A percentile compares a stretch with the other conserved stretches of the same genome.
Evolutionary conservation across 805 yeast species (phyloP).

Genomic region (Sungouiella blattae): DNA sequence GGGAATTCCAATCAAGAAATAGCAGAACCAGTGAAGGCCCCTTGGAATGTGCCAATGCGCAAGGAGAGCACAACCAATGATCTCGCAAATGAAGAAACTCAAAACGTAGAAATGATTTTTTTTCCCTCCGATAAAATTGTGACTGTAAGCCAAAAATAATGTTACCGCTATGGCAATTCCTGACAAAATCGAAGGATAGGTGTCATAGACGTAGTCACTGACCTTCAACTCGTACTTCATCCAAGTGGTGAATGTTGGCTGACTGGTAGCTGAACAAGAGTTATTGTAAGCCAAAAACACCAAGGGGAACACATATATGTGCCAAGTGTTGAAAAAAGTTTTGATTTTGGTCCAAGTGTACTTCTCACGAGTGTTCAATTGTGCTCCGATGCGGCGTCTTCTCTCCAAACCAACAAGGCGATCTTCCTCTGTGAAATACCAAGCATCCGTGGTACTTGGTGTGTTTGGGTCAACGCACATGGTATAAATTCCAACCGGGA

Average conservation of each 20-base stretch:
- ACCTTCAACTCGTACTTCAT: slow-evolving; percentile 34
- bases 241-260: slow-evolving; percentile 47
- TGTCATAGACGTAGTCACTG: slow-evolving; percentile 32
- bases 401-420: slow-evolving; percentile 44
- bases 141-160: slow-evolving; percentile 30
- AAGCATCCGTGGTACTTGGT: slow-evolving; percentile 32
- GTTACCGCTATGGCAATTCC: slow-evolving; percentile 39
- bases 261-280: slow-evolving; percentile 27
- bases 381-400: slow-evolving; percentile 30
- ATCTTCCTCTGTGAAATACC: slow-evolving; percentile 26
- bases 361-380: slow-evolving; percentile 33
- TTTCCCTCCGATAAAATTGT: slow-evolving; percentile 33
- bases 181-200: slow-evolving; percentile 36
- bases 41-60: slow-evolving; percentile 47
- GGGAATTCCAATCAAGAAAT: slow-evolving; percentile 46
- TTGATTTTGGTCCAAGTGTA: slow-evolving; percentile 40
- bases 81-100: slow-evolving; percentile 36
- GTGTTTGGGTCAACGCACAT: slow-evolving; percentile 32
- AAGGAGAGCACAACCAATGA: slow-evolving; percentile 41
- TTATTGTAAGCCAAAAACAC: slow-evolving; percentile 38
- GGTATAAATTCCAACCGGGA: slow-evolving; percentile 31
- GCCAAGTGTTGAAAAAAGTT: slow-evolving; percentile 47
- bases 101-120: slow-evolving; percentile 34
- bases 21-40: slow-evolving; percentile 49
- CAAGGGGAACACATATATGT: slow-evolving; percentile 43